Base-by-base conservation (phyloP, 129 eudicot genomes). In the sunflower (Helianthus annuus) region DNA sequence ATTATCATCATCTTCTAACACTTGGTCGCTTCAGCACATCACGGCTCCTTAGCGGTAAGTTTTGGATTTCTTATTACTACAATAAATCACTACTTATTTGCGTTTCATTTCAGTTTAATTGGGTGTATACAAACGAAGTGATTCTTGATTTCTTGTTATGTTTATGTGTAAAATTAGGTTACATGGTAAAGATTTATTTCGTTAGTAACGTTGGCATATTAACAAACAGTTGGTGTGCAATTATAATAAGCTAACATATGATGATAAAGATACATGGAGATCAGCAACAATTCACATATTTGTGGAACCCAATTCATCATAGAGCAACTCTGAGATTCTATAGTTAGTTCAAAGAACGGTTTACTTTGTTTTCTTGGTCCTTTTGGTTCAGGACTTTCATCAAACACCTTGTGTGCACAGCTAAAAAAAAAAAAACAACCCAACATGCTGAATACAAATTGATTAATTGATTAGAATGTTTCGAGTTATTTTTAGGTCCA, bases 161-260 rank as follows among this genome's bases (percentile, higher is more conserved):
- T 19, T 54, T 55, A 22, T 55, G 61, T 55, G 32, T 16, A 55
- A 55, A 19, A 17, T 55, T 16, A 19, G 19, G 46, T 42, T 42
- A 42, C 46, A 42, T 42, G 2, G 10, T 6, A 9, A 2, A 42
- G 46, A 42, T 42, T 42, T 6, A 42, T 42, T 42, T 42, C 46
- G 8, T 42, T 6, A 42, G 4, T 42, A 42, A 42, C 10, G 34
- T 55, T 55, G 61, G 61, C 13, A 55, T 55, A 17, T 55, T 7
- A 55, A 19, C 61, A 55, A 55, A 55, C 61, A 55, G 1, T 55
- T 55, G 61, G 61, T 19, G 61, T 55, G 61, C 61, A 1, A 17
- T 55, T 7, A 5, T 55, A 55, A 2, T 19, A 55, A 55, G 8
- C 61, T 17, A 19, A 53, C 8, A 16, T 55, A 17, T 7, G 7